Base-by-base conservation (phyloP, 2,329 filamentous ascomycete genomes). In the Fusarium devonianum region DNA sequence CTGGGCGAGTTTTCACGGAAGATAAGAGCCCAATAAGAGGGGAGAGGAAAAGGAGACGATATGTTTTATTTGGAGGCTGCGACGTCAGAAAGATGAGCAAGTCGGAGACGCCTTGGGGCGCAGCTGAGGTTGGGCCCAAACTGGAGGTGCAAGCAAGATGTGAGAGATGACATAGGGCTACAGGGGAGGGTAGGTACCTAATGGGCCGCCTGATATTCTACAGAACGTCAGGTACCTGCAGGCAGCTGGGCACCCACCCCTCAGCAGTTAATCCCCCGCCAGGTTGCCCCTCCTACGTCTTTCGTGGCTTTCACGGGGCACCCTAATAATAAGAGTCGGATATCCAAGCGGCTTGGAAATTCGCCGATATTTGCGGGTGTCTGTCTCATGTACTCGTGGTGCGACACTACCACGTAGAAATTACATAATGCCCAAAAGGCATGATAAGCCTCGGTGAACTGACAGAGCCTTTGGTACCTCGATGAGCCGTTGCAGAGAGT, bases 271-370 rank as follows among this genome's bases (percentile, higher is more conserved):
- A 53, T 53, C 29, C 56, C 60, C 62, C 58, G 60, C 62, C 46
- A 62, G 62, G 62, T 65, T 65, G 62, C 62, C 62, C 62, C 62
- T 65, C 62, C 62, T 63, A 64, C 62, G 42, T 60, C 52, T 48
- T 51, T 42, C 48, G 52, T 42, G 55, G 49, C 43, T 56, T 30
- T 36, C 34, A 45, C 37, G 43, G 30, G 41, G n/a, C n/a, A n/a
- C n/a, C n/a, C n/a, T n/a, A n/a, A n/a, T n/a, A n/a, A n/a, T n/a
- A n/a, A n/a, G n/a, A n/a, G n/a, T n/a, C n/a, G n/a, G 45, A 56
- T 44, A 25, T 47, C 30, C 26, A 56, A 44, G 49, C 54, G 45
- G 43, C 38, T 16, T 36, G 18, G 53, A 58, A 58, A 56, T 58
- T 26, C 40, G 55, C 55, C 50, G 55, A 58, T 58, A 55, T 56